Evolutionary conservation across 768 basidiomycete genomes (phyloP).

Genomic region (Megacollybia marginata): DNA sequence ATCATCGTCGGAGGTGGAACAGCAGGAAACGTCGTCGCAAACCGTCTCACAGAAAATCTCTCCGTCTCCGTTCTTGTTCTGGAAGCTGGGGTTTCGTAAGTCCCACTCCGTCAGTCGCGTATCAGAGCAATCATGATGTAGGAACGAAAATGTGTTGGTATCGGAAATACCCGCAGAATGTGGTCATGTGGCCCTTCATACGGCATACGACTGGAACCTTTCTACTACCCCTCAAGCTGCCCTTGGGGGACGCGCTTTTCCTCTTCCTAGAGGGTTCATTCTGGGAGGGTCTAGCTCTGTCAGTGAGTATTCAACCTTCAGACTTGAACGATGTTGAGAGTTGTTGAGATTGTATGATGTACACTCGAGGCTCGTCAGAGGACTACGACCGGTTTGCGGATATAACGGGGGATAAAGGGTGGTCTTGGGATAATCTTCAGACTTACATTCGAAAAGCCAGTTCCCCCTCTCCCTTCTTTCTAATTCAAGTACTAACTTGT

Average conservation of each 20-base stretch:
- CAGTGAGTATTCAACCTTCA: constrained; percentile 3
- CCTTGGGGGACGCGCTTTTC: background rate
- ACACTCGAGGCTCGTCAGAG: constrained; percentile 12
- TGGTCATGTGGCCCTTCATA: background rate
- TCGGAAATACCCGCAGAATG: background rate
- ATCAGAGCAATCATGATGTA: background rate
- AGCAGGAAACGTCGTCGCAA: constrained; percentile 32
- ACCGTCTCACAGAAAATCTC: constrained; percentile 28
- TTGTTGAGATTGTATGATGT: constrained; percentile 10
- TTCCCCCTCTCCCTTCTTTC: background rate
- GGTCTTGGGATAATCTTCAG: constrained; percentile 15
- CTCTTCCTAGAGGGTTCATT: constrained; percentile 1
- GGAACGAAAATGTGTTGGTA: constrained; percentile 1
- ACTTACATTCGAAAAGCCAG: constrained; percentile 10
- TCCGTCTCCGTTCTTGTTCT: constrained; percentile 21
- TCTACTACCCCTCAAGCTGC: constrained; percentile 4
- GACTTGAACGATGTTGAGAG: background rate
- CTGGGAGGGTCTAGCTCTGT: constrained; percentile 13
- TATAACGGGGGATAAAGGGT: constrained; percentile 12
- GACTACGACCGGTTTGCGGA: constrained; percentile 13
- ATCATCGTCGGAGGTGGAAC: constrained; percentile 12
- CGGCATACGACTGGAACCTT: constrained; percentile 12
- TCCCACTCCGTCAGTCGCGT: background rate
- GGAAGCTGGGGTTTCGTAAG: constrained; percentile 9
- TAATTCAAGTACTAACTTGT: too few species aligned